Evolutionary conservation across 225 moss, liverwort and hornwort genomes (phyloP), one percentile per base, ranked within the genome.

Genomic region (Thuidium tamariscinum): DNA sequence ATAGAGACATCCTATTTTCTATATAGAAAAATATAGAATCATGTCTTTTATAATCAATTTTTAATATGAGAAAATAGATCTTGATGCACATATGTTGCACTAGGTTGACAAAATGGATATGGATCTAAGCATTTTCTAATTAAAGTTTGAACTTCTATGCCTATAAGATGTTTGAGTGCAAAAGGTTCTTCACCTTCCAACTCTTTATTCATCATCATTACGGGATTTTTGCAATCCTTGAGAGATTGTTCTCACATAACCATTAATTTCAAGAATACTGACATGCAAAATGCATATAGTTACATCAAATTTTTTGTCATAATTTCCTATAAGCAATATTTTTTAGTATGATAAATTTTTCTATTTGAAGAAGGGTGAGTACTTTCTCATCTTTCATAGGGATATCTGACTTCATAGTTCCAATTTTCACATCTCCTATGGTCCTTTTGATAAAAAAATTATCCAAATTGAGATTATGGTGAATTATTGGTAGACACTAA

Each of bases 171-270:
- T n/a, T 23, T 13, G 16, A 52, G 23, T 10, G 69, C 26, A 3
- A 29, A 5, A 9, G 7, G 69, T 25, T 61, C 41, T 5, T 69
- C 5, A 4, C 41, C 2, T 15, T 8, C 69, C 9, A 30, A 37
- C 0, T 34, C 39, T 17, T 30, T 83, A 6, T 16, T 34, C 10
- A 10, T 49, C 51, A 37, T 49, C 41, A 11, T 2, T 25, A 0
- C 4, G 1, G 8, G 8, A 9, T 10, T 39, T 4, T 57, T 55
- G n/a, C 49, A 77, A 30, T 87, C 51, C 8, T 51, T 0, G 2
- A 34, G 26, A 26, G 48, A 22, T 8, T 75, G 21, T 23, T 70
- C 1, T 13, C 10, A 0, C 0, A 0, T 16, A 48, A 77, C 16
- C 72, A 48, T 48, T 11, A 11, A 71, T 77, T n/a, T 63, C 36